Base-by-base conservation (phyloP, 345 rosid genomes). In the Balakata baccata region DNA sequence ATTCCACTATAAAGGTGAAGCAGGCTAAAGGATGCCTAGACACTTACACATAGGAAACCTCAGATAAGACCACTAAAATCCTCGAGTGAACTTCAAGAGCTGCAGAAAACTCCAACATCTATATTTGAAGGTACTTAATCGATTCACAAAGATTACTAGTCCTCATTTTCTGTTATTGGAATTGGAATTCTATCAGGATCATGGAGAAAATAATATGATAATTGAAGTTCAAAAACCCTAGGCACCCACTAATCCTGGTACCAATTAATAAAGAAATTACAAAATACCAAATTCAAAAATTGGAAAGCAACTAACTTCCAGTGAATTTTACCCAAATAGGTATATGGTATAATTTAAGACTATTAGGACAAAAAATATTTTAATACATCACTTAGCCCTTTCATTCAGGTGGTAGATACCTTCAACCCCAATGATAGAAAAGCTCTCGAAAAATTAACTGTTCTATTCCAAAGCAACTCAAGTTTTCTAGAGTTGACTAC, bases 401-500 rank as follows among this genome's bases (percentile, higher is more conserved):
- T 9, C 57, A 49, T 25, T 67, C 70, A 67, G 7, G 6, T 9
- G 25, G 46, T 10, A 5, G 10, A 16, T 52, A 46, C 39, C 23
- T 51, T 68, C 25, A 51, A 29, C 23, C 51, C 59, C 39, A 49
- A 51, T 13, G 11, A 64, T 13, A 39, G 34, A 51, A 16, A 66
- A 13, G 11, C 34, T 22, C 39, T 14, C 18, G 1, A 50, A 51
- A 25, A 66, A 66, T 66, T 50, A 25, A 18, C 14, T 25, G 22
- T 13, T 29, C 47, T 10, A 58, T 0, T 29, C 53, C n/a, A 13
- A 39, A 34, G 65, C 38, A 50, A 52, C 61, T 74, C 22, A 69
- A 59, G 49, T 70, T 60, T 74, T 37, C 66, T 37, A 43, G 59
- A 56, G 25, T 43, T 13, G 49, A 39, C 38, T 50, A 56, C 11